Evolutionary conservation across 345 rosid species (phyloP).

Genomic region (rapeseed (Brassica napus)): DNA sequence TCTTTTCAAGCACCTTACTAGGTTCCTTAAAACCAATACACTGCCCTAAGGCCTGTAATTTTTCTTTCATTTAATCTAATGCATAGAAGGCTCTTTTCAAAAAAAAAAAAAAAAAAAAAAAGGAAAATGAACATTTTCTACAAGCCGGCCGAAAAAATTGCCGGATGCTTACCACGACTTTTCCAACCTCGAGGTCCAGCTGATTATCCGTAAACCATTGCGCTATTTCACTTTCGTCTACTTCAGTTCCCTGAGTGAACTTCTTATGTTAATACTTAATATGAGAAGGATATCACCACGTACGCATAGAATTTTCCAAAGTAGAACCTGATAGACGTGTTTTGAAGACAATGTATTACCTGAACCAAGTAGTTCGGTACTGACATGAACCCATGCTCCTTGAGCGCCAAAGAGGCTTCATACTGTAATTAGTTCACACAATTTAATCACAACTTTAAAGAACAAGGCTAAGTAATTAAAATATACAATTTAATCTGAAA

Average conservation of each 20-base stretch:
- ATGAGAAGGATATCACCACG: constrained; percentile 3
- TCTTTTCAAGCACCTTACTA: too few species aligned
- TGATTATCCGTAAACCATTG: constrained; percentile 73
- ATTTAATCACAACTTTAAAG: not conserved
- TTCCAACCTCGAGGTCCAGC: constrained; percentile 69
- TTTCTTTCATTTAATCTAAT: too few species aligned
- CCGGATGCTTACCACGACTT: constrained; percentile 73
- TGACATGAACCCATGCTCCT: constrained; percentile 63
- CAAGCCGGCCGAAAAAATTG: constrained; percentile 5
- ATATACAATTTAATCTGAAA: not conserved
- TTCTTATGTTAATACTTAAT: constrained; percentile 2
- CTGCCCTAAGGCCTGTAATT: too few species aligned
- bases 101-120: too few species aligned
- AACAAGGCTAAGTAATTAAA: not conserved
- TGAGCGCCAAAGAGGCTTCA: constrained; percentile 76
- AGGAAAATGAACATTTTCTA: not conserved
- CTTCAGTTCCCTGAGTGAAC: constrained; percentile 53
- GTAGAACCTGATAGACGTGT: constrained; percentile 2
- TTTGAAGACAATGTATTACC: constrained; percentile 45
- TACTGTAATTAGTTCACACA: constrained; percentile 54
- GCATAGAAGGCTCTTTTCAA: too few species aligned
- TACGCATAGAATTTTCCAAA: not conserved
- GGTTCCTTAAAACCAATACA: too few species aligned
- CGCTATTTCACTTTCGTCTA: constrained; percentile 51
- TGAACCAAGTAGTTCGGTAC: constrained; percentile 74